phyloP scores from a whole-genome alignment of 2,329 filamentous ascomycete species.

The Septoria linicola region DNA sequence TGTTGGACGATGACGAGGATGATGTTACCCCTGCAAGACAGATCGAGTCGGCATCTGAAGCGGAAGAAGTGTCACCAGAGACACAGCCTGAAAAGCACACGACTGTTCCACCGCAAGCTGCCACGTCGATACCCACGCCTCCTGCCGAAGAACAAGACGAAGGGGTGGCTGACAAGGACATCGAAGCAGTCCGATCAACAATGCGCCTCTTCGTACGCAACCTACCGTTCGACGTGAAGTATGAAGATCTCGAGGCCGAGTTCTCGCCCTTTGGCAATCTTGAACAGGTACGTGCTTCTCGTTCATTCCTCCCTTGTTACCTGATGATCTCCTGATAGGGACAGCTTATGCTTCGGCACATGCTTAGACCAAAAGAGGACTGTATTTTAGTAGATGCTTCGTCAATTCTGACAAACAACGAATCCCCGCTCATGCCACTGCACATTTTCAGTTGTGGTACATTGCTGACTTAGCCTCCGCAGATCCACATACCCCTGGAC shows the following conservation, averaged over 20 bases:
- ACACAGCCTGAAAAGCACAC: not conserved
- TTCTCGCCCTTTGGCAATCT: slow-evolving; percentile 73
- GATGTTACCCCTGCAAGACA: slow-evolving; percentile 25
- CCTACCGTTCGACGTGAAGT: slow-evolving; percentile 73
- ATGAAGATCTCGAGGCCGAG: slow-evolving; percentile 70
- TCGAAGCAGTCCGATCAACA: slow-evolving; percentile 67
- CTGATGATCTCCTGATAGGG: slow-evolving; percentile 99
- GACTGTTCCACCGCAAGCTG: slow-evolving; percentile 7
- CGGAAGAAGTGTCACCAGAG: slow-evolving; percentile 15
- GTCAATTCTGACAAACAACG: slow-evolving; percentile 59
- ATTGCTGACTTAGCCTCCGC: slow-evolving; percentile 13
- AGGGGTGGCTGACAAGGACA: slow-evolving; percentile 46
- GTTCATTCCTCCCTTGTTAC: slow-evolving; percentile 29
- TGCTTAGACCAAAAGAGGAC: slow-evolving; percentile 83
- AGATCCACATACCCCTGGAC: slow-evolving; percentile 86
- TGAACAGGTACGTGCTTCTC: slow-evolving; percentile 72
- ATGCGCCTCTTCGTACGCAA: slow-evolving; percentile 86
- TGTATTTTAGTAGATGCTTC: slow-evolving; percentile 99
- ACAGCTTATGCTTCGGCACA: slow-evolving; percentile 93
- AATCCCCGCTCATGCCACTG: slow-evolving; percentile 24
- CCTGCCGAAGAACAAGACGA: slow-evolving; percentile 38
- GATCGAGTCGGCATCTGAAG: slow-evolving; percentile 17
- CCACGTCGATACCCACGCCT: slow-evolving; percentile 29
- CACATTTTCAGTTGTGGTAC: not conserved
- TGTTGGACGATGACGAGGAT: slow-evolving; percentile 68